Conservation (phyloP, 1,284 basidiomycete genomes). For the Phylloboletellus chloephorus region DNA sequence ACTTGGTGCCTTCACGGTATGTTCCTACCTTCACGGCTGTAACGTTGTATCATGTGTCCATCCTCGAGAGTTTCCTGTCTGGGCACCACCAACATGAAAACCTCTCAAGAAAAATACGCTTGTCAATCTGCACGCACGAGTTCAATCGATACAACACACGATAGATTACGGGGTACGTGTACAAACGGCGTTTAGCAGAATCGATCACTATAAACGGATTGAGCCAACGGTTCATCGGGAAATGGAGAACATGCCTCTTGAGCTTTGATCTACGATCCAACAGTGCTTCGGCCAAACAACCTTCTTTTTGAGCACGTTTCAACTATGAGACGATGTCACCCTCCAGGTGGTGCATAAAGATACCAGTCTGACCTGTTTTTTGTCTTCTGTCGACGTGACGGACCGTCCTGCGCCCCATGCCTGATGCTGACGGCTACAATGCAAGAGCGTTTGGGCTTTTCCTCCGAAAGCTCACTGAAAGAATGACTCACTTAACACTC, state of each 20-base stretch:
- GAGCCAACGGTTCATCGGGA: constrained; percentile 4
- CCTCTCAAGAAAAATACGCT: constrained; percentile 2
- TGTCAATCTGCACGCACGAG: constrained; percentile 6
- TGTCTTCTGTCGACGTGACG: constrained; percentile 66
- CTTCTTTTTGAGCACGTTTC: constrained; percentile 82
- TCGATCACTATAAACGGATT: constrained; percentile 44
- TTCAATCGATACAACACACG: constrained; percentile 17
- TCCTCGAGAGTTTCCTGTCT: constrained; percentile 8
- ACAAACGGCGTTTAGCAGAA: constrained; percentile 46
- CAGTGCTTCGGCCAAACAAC: constrained; percentile 81
- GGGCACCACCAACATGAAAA: background rate
- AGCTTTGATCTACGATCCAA: constrained; percentile 85
- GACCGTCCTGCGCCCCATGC: constrained; percentile 83
- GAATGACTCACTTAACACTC: constrained; percentile 56
- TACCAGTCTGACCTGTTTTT: constrained; percentile 51
- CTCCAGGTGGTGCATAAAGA: constrained; percentile 8
- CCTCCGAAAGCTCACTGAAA: constrained; percentile 5
- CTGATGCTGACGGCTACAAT: constrained; percentile 67
- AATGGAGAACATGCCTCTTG: constrained; percentile 67
- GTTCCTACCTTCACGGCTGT: constrained; percentile 8
- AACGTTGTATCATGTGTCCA: constrained; percentile 11
- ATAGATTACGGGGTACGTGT: constrained; percentile 7
- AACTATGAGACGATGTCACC: constrained; percentile 42
- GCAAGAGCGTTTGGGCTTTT: constrained; percentile 7
- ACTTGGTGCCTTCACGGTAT: too few species aligned